Conservation (phyloP, 805 yeast species). For the Nakazawaea ernobii region DNA sequence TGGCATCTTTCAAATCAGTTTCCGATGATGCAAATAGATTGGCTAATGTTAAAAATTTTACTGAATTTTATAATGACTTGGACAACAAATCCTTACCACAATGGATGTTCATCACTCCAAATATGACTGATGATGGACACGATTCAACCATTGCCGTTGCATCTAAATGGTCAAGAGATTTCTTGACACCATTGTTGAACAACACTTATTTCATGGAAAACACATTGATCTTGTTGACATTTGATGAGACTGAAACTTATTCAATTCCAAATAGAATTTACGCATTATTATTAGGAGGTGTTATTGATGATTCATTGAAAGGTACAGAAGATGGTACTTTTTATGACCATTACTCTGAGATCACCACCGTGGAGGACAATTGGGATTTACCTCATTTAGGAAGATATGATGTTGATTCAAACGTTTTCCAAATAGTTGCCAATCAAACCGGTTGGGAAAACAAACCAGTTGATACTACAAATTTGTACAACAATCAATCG, state of each 20-base stretch:
- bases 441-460: conserved; percentile 25
- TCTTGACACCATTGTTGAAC: conserved; percentile 36
- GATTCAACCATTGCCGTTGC: conserved; percentile 40
- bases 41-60: conserved; percentile 41
- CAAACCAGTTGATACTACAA: conserved; percentile 27
- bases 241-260: conserved; percentile 43
- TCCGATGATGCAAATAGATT: conserved; percentile 29
- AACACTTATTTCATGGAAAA: conserved; percentile 42
- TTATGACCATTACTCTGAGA: conserved; percentile 47
- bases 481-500: conserved; percentile 26
- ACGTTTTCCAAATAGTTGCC: conserved; percentile 39
- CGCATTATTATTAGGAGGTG: conserved; percentile 43
- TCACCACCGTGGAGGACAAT: conserved; percentile 45
- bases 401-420: conserved; percentile 44
- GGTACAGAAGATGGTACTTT: conserved; percentile 42
- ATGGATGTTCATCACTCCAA: conserved; percentile 49
- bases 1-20: conserved; percentile 36
- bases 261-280: conserved; percentile 38
- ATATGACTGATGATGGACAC: conserved; percentile 49
- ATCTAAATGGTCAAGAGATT: conserved; percentile 39
- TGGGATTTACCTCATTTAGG: conserved; percentile 46
- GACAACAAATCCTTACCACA: conserved; percentile 38
- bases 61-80: conserved; percentile 36
- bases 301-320: conserved; percentile 30
- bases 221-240: conserved; percentile 40